These are phyloP conservation scores for Crassisporium funariophilum DNA, from an alignment of 768 basidiomycete genomes.

Conservation along the genomic window DNA sequence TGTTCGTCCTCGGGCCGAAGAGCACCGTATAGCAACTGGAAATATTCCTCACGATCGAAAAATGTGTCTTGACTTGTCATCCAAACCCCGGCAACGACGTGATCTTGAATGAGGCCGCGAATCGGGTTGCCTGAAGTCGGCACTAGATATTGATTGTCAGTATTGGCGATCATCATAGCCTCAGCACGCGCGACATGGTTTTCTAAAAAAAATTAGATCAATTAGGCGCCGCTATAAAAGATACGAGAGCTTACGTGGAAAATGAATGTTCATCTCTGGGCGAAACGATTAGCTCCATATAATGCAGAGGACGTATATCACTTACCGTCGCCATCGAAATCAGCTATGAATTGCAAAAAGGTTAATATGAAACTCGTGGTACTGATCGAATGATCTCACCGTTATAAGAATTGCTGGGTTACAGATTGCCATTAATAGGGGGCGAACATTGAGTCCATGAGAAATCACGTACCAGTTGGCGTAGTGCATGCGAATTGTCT, in stretches of 20 bases:
- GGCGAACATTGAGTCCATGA: conserved; percentile 2
- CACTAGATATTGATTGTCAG: conserved; percentile 98
- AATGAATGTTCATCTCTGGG: conserved; percentile 99
- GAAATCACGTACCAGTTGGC: conserved; percentile 87
- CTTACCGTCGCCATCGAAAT: conserved; percentile 38
- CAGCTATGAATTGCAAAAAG: conserved; percentile 21
- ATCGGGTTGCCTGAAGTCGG: conserved; percentile 98
- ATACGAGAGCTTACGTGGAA: conserved; percentile 73
- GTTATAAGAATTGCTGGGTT: conserved; percentile 91
- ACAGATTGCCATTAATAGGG: conserved; percentile 15
- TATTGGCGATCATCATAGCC: conserved; percentile 92
- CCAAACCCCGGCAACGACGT: conserved; percentile 99
- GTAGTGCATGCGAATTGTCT: conserved; percentile 99
- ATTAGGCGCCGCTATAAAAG: conserved; percentile 6
- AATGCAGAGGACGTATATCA: neutral
- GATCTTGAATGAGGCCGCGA: conserved; percentile 97
- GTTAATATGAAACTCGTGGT: conserved; percentile 10
- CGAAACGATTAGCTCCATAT: neutral
- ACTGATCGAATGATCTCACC: conserved; percentile 49
- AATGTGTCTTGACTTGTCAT: conserved; percentile 96
- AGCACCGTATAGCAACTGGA: conserved; percentile 93
- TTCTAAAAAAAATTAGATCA: conserved; percentile 49
- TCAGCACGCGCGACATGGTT: conserved; percentile 95
- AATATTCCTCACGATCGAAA: conserved; percentile 94
- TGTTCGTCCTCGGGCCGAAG: conserved; percentile 85